Evolutionary conservation across 2,329 filamentous ascomycete genomes (phyloP).

Genomic region (Colletotrichum spaethianum): DNA sequence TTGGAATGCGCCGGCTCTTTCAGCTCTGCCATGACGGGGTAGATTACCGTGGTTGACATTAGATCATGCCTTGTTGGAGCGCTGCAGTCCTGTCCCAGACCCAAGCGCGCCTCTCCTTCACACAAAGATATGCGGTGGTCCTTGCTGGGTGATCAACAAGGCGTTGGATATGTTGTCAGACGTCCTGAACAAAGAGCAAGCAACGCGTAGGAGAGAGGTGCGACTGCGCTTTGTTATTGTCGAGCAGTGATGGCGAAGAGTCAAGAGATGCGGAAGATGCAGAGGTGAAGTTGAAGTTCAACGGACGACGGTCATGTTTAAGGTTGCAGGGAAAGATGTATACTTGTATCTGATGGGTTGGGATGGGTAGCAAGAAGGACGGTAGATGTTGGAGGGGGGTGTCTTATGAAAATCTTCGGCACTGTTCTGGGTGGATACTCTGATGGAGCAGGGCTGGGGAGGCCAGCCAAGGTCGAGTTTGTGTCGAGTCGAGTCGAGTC

Average conservation of each 20-base stretch:
- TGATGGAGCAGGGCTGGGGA: slow-evolving; percentile 46
- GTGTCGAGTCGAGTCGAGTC: slow-evolving; percentile 40
- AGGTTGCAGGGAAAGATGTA: slow-evolving; percentile 60
- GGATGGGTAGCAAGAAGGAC: slow-evolving; percentile 50
- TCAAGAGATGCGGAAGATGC: slow-evolving; percentile 40
- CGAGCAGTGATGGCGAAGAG: slow-evolving; percentile 30
- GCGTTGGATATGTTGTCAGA: slow-evolving; percentile 6
- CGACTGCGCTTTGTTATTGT: slow-evolving; percentile 12
- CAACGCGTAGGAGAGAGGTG: neutral
- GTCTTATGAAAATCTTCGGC: slow-evolving; percentile 64
- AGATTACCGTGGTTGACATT: slow-evolving; percentile 74
- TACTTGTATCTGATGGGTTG: slow-evolving; percentile 62
- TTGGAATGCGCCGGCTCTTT: slow-evolving; percentile 72
- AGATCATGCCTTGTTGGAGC: slow-evolving; percentile 61
- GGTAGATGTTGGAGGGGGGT: slow-evolving; percentile 64
- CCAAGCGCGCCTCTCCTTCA: slow-evolving; percentile 40
- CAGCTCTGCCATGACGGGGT: slow-evolving; percentile 75
- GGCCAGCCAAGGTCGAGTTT: slow-evolving; percentile 47
- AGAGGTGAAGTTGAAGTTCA: slow-evolving; percentile 47
- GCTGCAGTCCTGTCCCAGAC: slow-evolving; percentile 40
- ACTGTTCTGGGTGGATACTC: slow-evolving; percentile 62
- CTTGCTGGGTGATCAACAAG: slow-evolving; percentile 36
- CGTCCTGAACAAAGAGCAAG: slow-evolving; percentile 14
- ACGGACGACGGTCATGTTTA: slow-evolving; percentile 47
- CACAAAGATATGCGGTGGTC: slow-evolving; percentile 22